These are phyloP conservation scores for Talaromyces sp. DNA, from an alignment of 2,329 filamentous ascomycete genomes.

Conservation along the genomic window DNA sequence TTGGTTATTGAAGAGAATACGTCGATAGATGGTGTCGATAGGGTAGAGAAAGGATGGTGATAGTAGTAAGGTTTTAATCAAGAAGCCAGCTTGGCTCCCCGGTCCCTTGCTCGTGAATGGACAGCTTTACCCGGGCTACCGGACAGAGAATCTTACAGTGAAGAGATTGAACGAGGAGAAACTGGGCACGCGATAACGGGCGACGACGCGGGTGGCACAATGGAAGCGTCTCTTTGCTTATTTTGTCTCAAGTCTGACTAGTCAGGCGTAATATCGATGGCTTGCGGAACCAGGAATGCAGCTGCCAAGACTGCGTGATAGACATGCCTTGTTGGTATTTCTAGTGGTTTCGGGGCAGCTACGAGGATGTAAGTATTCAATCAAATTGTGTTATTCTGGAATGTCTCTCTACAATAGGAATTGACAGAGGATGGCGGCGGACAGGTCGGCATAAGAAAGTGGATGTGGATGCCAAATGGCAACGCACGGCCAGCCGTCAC, in stretches of 20 bases:
- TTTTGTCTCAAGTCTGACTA: not conserved
- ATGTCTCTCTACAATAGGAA: not conserved
- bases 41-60: slow-evolving; percentile 19
- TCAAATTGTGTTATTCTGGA: not conserved
- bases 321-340: not conserved
- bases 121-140: not conserved
- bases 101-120: slow-evolving; percentile 5
- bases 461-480: slow-evolving; percentile 4
- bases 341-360: not conserved
- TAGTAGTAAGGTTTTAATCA: not conserved
- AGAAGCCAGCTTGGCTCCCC: slow-evolving; percentile 2
- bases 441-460: slow-evolving; percentile 1
- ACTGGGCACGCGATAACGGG: not conserved
- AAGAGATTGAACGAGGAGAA: slow-evolving; percentile 4
- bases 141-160: not conserved
- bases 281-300: slow-evolving; percentile 14
- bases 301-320: slow-evolving; percentile 8
- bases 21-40: slow-evolving; percentile 18
- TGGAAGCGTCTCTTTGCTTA: not conserved
- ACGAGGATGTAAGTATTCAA: not conserved
- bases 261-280: not conserved
- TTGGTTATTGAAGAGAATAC: not conserved
- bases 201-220: not conserved
- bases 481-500: slow-evolving; percentile 3
- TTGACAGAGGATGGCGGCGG: not conserved